Evolutionary conservation across 345 rosid genomes (phyloP).

Genomic region (Eutrema heterophyllum): DNA sequence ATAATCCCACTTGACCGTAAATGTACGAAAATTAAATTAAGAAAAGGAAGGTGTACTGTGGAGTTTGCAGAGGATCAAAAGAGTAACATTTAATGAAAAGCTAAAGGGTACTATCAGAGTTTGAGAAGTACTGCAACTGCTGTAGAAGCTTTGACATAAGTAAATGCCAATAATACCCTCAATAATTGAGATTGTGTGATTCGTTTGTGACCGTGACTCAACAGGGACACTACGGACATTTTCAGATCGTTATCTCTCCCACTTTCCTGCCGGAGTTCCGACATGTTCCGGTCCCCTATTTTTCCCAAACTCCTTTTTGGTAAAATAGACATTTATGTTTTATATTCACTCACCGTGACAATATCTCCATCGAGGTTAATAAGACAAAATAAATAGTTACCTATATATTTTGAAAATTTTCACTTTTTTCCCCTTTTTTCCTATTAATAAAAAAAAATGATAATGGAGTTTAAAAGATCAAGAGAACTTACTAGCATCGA

Average conservation of each 20-base stretch:
- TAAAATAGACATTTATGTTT: not conserved
- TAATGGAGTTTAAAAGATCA: not conserved
- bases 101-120: slow-evolving; percentile 14
- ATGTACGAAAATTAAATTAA: not conserved
- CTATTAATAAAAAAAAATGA: not conserved
- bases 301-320: not conserved
- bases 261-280: slow-evolving; percentile 33
- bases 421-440: not conserved
- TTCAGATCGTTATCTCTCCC: slow-evolving; percentile 23
- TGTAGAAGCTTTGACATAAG: slow-evolving; percentile 16
- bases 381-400: not conserved
- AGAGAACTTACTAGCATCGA: slow-evolving; percentile 82
- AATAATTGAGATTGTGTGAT: not conserved
- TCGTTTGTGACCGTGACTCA: slow-evolving; percentile 17
- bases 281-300: slow-evolving; percentile 27
- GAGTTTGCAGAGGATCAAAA: slow-evolving; percentile 26
- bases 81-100: slow-evolving; percentile 31
- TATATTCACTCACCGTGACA: slow-evolving; percentile 2
- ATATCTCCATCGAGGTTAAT: not conserved
- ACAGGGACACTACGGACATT: slow-evolving; percentile 28
- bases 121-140: slow-evolving; percentile 17
- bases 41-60: not conserved
- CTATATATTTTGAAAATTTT: not conserved
- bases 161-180: slow-evolving; percentile 61
- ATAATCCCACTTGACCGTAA: not conserved